phyloP scores from a whole-genome alignment of 768 basidiomycete genomes.

The Tulasnella sp. region DNA sequence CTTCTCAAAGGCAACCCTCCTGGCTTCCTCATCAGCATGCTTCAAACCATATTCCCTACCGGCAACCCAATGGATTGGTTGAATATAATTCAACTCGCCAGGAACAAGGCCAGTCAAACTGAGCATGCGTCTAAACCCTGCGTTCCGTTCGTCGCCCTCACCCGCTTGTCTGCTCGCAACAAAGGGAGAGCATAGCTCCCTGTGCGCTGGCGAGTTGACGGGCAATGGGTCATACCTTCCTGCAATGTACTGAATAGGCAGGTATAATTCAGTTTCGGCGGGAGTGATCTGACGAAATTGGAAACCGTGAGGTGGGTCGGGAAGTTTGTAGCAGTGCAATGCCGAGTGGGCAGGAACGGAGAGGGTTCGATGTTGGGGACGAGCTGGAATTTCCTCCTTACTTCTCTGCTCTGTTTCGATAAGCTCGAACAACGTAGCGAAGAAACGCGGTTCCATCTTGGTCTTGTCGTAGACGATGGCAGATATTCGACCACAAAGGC shows the following conservation, averaged over 20 bases:
- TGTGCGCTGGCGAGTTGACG: not conserved
- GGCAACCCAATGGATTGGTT: not conserved
- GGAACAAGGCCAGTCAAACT: not conserved
- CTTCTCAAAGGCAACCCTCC: not conserved
- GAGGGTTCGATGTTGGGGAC: not conserved
- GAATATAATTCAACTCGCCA: not conserved
- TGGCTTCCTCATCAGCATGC: not conserved
- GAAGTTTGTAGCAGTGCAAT: constrained; percentile 15
- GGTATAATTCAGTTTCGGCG: not conserved
- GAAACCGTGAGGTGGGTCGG: constrained; percentile 16
- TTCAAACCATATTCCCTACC: not conserved
- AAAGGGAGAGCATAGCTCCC: not conserved
- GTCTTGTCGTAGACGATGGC: not conserved
- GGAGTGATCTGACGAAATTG: constrained; percentile 12
- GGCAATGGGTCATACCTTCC: constrained; percentile 18
- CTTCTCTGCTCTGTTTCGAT: not conserved
- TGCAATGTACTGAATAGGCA: constrained; percentile 17
- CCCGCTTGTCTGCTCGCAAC: not conserved
- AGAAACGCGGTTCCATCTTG: constrained; percentile 2
- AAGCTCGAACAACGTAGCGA: not conserved
- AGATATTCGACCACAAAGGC: not conserved
- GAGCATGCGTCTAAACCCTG: not conserved
- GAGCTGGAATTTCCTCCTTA: not conserved
- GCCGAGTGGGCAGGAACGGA: not conserved
- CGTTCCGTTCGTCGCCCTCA: not conserved